phyloP scores from a whole-genome alignment of 202 grass and related monocot genomes.

The Panicum hallii region DNA sequence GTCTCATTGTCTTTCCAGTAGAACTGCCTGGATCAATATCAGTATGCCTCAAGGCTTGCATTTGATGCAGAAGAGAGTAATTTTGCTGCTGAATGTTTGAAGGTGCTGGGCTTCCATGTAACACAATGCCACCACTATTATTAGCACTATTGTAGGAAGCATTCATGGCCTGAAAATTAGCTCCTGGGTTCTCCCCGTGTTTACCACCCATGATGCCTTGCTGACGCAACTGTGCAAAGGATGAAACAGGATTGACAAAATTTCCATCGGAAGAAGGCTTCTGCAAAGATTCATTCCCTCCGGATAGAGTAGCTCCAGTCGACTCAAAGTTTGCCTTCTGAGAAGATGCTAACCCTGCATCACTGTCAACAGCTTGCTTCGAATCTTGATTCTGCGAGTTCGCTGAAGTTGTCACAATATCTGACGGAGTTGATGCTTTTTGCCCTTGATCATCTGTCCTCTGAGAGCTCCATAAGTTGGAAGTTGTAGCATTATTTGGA shows the following conservation, averaged over 20 bases:
- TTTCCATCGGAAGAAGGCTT: conserved; percentile 61
- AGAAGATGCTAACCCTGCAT: conserved; percentile 52
- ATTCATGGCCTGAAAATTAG: conserved; percentile 57
- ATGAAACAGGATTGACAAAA: conserved; percentile 54
- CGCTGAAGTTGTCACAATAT: conserved; percentile 69
- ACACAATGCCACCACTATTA: conserved; percentile 50
- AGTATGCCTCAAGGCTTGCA: conserved; percentile 70
- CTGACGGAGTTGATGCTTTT: conserved; percentile 65
- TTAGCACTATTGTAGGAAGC: conserved; percentile 46
- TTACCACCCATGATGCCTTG: conserved; percentile 65
- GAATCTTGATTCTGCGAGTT: conserved; percentile 76
- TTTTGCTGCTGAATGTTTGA: conserved; percentile 74
- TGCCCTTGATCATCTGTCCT: conserved; percentile 71
- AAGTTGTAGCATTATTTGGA: conserved; percentile 57
- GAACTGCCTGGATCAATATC: conserved; percentile 68
- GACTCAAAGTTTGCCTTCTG: conserved; percentile 61
- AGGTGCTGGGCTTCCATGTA: conserved; percentile 66
- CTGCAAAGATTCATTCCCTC: conserved; percentile 58
- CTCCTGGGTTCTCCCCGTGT: conserved; percentile 54
- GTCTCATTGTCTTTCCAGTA: conserved; percentile 65
- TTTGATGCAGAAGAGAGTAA: conserved; percentile 85
- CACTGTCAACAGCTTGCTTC: conserved; percentile 58
- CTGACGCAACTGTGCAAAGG: conserved; percentile 60
- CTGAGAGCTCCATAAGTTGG: conserved; percentile 65
- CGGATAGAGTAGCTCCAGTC: conserved; percentile 46